Evolutionary conservation across 2,329 filamentous ascomycete species (phyloP), one percentile per base, ranked within the genome.

Genomic region (Alternaria rosae): DNA sequence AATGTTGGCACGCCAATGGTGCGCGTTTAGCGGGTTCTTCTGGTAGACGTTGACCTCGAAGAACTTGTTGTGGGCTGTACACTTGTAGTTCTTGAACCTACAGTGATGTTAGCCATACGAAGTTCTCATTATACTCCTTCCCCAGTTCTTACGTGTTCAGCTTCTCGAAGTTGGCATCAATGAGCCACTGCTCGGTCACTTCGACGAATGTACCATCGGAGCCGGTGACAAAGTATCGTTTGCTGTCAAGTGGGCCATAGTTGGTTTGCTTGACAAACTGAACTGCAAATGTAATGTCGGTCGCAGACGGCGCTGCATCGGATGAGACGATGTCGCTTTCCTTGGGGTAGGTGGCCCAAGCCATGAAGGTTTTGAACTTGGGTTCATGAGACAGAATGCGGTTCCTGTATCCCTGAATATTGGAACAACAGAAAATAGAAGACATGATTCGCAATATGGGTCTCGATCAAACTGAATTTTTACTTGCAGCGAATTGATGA

Each of bases 11-110:
- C 81, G 76, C 82, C 82, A 85, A 62, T 83, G 81, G 61, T 84
- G 82, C 42, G 47, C 68, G 64, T 83, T 84, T 26, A 80, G 61
- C 0, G 82, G 80, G 65, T 84, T 74, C 63, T 82, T 84, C 71
- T 84, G 74, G 62, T 85, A 85, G 1, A 85, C n/a, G 66, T 85
- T 85, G 28, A 82, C 23, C 63, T 85, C 83, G 63, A 84, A 85
- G 72, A 84, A 85, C 62, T 78, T 82, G 62, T 84, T 78, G 64
- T 85, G 82, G 2, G 3, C 25, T 1, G 55, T 61, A 57, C 82
- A 85, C 54, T 76, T 82, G 75, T 77, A 85, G 65, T 85, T 85
- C 72, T 84, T 85, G 69, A 78, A 84, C 6, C 82, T 84, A 45
- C 1, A 20, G 2, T 15, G 56, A n/a, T n/a, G n/a, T n/a, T n/a